Percentiles rank a stretch among this genome's conserved stretches.
Conservation (phyloP, 2,329 filamentous ascomycete species). For the Drechslera avenae region DNA sequence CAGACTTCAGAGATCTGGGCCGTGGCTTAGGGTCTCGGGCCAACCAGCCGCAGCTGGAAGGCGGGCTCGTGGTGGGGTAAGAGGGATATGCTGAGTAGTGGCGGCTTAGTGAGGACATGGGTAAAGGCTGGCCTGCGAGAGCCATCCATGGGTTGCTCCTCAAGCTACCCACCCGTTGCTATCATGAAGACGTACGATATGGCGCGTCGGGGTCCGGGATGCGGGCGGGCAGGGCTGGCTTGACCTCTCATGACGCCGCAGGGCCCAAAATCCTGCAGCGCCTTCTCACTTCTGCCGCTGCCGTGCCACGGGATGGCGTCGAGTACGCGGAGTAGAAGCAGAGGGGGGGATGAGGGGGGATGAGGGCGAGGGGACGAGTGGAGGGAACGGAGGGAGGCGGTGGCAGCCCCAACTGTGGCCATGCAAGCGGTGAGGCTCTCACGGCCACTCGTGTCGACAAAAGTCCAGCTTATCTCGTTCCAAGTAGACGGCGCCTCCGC, state of each 20-base stretch:
- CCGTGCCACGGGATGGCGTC: conserved; percentile 20
- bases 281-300: not conserved
- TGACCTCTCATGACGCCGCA: conserved; percentile 9
- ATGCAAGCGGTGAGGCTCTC: conserved; percentile 11
- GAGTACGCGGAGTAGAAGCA: not conserved
- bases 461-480: conserved; percentile 16
- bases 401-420: not conserved
- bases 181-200: not conserved
- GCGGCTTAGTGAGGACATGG: not conserved
- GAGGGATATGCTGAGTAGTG: conserved; percentile 1
- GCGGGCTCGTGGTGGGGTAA: conserved; percentile 8
- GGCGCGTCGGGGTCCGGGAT: not conserved
- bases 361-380: not conserved
- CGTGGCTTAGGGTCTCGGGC: not conserved
- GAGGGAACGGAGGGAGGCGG: conserved; percentile 6
- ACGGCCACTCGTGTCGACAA: conserved; percentile 2
- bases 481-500: conserved; percentile 19
- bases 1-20: not conserved
- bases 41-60: too few relatives aligned
- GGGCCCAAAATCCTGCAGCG: not conserved
- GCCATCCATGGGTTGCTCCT: too few relatives aligned
- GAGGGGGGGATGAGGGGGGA: not conserved
- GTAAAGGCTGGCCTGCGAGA: too few relatives aligned
- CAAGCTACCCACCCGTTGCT: too few relatives aligned
- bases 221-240: not conserved